Evolutionary conservation across 139 green algal species (phyloP).

Genomic region (Zygnema circumcarinatum): DNA sequence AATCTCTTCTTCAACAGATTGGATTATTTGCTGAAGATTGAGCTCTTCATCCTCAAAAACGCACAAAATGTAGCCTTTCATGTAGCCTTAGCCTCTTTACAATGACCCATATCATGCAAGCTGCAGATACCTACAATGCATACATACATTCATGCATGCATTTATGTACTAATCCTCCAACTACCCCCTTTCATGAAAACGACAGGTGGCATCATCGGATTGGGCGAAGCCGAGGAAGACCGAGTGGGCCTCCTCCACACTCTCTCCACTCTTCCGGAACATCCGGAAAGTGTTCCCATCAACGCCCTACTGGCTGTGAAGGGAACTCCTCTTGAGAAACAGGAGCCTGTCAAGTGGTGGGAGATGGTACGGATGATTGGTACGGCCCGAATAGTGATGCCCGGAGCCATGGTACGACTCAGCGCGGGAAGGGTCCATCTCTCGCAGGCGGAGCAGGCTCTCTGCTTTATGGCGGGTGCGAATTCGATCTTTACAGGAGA

Average conservation of each 20-base stretch:
- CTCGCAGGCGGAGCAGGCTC: conserved; percentile 68
- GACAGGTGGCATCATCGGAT: conserved; percentile 59
- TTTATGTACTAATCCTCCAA: too few species aligned
- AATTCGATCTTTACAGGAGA: conserved; percentile 99
- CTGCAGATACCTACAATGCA: too few species aligned
- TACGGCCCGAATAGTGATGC: conserved; percentile 95
- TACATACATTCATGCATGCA: too few species aligned
- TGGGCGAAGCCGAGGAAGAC: conserved; percentile 79
- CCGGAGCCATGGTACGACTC: conserved; percentile 86
- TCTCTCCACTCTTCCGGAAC: conserved; percentile 91
- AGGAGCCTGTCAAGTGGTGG: conserved; percentile 62
- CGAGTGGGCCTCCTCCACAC: conserved; percentile 83
- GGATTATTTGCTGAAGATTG: too few species aligned
- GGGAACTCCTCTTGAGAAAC: conserved; percentile 86
- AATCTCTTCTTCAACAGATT: too few species aligned
- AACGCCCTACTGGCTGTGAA: conserved; percentile 94
- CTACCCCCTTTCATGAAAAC: too few species aligned
- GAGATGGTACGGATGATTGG: conserved; percentile 94
- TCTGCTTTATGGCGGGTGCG: conserved; percentile 96
- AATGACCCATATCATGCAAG: too few species aligned
- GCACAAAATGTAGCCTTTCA: too few species aligned
- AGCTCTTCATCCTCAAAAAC: too few species aligned
- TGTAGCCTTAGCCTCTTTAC: too few species aligned
- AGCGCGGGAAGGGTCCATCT: conserved; percentile 77
- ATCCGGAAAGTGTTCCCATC: conserved; percentile 97